Evolutionary conservation across 2,329 filamentous ascomycete genomes (phyloP), one percentile per base, ranked within the genome.

Genomic region (Neofusicoccum sp.): DNA sequence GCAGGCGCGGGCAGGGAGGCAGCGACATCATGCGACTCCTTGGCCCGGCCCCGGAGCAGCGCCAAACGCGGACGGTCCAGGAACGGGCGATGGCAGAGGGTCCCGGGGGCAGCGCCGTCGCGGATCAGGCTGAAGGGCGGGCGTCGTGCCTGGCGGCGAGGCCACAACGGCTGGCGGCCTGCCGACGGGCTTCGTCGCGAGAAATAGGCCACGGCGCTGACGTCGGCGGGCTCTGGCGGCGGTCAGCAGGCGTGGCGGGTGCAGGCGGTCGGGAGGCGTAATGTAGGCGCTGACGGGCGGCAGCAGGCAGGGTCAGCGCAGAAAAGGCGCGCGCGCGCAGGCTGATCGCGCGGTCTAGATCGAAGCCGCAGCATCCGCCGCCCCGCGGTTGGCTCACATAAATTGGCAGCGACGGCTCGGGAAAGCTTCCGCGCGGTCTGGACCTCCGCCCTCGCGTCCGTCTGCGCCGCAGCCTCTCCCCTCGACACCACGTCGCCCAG

Each of bases 21-120:
- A 0, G 81, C 78, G 1, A 78, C 54, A 0, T 63, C 65, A 2
- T 77, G 43, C 0, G 88, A 73, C 66, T 81, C 82, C 22, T 74
- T 69, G 0, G 78, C 73, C 61, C 87, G 84, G 1, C 63, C 28
- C 1, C 71, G 61, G 2, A 87, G 70, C 3, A 79, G 28, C 1
- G 69, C 31, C 0, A 78, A 66, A 2, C 80, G 74, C 2, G 71
- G 48, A 0, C 74, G 65, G 52, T 80, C 76, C 4, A 88, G 65
- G 41, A 77, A 79, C 3, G 84, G 67, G 66, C 87, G 78, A 70
- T 86, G 86, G 72, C 85, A 88, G 39, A 84, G 73, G 63, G 83
- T 79, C 84, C 84, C 87, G 3, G 83, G 44, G 28, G 66, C 66
- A 0, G 63, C 63, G 33, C 75, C 68, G n/a, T 84, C 82, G 6